Evolutionary conservation across 75 land plant species (phyloP), one percentile per base, ranked within the genome.

Genomic region (Pinus tabuliformis): DNA sequence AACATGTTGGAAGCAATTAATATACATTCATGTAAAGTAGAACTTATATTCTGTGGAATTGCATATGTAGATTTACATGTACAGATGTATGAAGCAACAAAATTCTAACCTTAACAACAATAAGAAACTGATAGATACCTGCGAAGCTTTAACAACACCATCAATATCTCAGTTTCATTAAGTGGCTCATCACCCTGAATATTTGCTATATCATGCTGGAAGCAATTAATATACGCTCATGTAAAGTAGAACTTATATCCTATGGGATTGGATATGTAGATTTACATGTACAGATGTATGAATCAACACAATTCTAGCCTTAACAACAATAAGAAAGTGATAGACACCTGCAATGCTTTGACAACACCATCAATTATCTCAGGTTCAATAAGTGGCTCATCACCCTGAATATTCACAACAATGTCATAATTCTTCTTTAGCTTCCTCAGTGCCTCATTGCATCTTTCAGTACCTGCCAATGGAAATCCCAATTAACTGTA

Each of bases 131-230:
- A 49, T 49, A 49, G 54, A 49, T 1, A 96, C 99, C 95, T 92
- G 95, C 59, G 94, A 85, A 16, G 95, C 98, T 84, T 86, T 83
- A 72, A 92, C 93, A 77, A 97, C 75, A 33, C 98, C 99, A 89
- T 97, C 91, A 60, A 97, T 52, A 97, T 89, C 74, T 87, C 98
- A 39, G 98, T 98, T 77, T 97, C 99, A 84, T 94, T 89, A 72
- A 95, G 93, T 59, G 98, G 99, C 62, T 97, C 98, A 84, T 97
- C 99, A n/a, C 95, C 99, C 71, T 97, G 98, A 59, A 97, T 97
- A 86, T 97, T 97, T 56, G 94, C 99, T 33, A 1, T 33, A 33
- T 0, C 33, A 33, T 39, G 12, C 54, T 49, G 54, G 54, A 49
- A 49, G 9, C 54, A 49, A 49, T 9, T 11, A 49, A 49, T 49